Conservation (phyloP, 345 rosid species). For the Eucalyptus urophylla region DNA sequence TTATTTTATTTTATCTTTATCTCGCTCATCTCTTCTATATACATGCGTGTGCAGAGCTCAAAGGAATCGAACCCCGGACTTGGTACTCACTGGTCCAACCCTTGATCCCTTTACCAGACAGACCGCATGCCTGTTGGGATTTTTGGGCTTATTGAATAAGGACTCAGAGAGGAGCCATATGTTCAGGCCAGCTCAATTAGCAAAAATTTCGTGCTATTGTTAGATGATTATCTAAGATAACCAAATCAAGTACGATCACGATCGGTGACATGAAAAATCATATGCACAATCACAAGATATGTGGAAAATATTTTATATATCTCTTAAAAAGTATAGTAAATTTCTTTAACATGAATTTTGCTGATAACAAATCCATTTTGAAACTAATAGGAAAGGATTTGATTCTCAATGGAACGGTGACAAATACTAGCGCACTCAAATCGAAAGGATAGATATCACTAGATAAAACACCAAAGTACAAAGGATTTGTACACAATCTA, state of each 20-base stretch:
- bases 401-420: not conserved
- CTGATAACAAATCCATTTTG: not conserved
- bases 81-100: not conserved
- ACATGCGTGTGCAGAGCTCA: not conserved
- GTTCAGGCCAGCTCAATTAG: not conserved
- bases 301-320: too few species aligned
- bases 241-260: too few species aligned
- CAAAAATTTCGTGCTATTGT: not conserved
- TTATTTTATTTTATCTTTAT: not conserved
- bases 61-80: not conserved
- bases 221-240: too few species aligned
- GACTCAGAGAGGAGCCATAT: not conserved
- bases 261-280: too few species aligned
- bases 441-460: not conserved
- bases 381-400: not conserved
- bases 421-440: not conserved
- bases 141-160: not conserved
- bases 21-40: not conserved
- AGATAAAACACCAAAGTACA: not conserved
- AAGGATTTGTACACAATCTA: not conserved
- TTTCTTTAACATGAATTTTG: not conserved
- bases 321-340: rapidly evolving
- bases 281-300: too few species aligned
- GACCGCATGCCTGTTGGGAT: not conserved
- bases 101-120: not conserved